Evolutionary conservation across 2,329 filamentous ascomycete species (phyloP).

Genomic region (Cephalotrichum gorgonifer): DNA sequence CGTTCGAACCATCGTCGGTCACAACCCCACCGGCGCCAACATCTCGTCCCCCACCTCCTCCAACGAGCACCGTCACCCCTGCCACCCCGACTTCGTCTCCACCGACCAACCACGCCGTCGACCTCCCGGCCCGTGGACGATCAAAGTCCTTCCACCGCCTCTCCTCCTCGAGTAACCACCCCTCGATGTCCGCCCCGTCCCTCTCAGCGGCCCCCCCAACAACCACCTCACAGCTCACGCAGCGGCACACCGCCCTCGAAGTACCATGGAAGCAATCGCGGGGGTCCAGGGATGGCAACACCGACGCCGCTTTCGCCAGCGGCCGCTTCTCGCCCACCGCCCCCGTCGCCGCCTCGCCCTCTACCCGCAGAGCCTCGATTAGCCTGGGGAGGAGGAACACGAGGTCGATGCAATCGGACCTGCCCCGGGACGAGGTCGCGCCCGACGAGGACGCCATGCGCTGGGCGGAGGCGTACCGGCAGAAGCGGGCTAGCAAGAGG

Average conservation of each 20-base stretch:
- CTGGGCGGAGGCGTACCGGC: slow-evolving; percentile 87
- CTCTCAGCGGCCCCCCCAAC: slow-evolving; percentile 27
- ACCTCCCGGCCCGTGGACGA: neutral
- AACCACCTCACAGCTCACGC: slow-evolving; percentile 47
- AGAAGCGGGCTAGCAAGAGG: slow-evolving; percentile 82
- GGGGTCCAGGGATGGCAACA: slow-evolving; percentile 61
- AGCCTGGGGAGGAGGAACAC: slow-evolving; percentile 72
- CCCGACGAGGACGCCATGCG: slow-evolving; percentile 84
- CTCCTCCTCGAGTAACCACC: slow-evolving; percentile 54
- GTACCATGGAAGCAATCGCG: slow-evolving; percentile 64
- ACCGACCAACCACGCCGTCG: slow-evolving; percentile 7
- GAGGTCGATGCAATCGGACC: slow-evolving; percentile 74
- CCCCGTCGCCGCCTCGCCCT: slow-evolving; percentile 32
- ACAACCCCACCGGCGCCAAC: neutral
- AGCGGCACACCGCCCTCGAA: slow-evolving; percentile 78
- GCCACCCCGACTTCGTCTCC: neutral
- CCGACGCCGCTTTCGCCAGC: slow-evolving; percentile 58
- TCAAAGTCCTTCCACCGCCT: slow-evolving; percentile 37
- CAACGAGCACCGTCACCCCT: neutral
- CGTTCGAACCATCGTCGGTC: neutral
- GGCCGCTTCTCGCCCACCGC: slow-evolving; percentile 68
- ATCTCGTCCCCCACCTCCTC: neutral
- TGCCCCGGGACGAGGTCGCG: slow-evolving; percentile 70
- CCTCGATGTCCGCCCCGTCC: slow-evolving; percentile 34
- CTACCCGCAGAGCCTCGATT: slow-evolving; percentile 63